Base-by-base conservation (phyloP, 2,329 filamentous ascomycete genomes). In the Aureobasidium sp. region DNA sequence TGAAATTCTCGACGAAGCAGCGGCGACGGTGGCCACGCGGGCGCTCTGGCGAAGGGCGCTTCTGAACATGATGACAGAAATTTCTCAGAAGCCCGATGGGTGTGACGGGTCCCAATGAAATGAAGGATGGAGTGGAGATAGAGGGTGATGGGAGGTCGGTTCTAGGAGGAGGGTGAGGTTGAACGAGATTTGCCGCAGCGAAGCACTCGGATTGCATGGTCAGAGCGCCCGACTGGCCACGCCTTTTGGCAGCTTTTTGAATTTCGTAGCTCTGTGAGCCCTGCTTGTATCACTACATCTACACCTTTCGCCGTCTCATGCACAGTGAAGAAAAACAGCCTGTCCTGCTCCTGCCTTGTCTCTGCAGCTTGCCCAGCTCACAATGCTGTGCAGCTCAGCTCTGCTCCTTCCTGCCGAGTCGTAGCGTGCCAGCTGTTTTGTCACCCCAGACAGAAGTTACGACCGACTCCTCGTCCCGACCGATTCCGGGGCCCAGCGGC, bases 31-130 rank as follows among this genome's bases (percentile, higher is more conserved):
- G 82, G 93, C 90, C 81, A 90, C 89, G 84, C 92, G 91, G 84
- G 89, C 89, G 80, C 91, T 95, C 85, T 96, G 91, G 84, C 92
- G 87, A 82, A 97, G 86, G 84, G 93, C 92, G 87, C 90, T 96
- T 83, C 93, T 91, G 86, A 97, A 96, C 93, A 97, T 97, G 82
- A 79, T 84, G 78, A 62, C 51, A 48, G 57, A 60, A 60, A 60
- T 60, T 60, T 60, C 57, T 51, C 37, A 53, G 57, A 64, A 64
- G 49, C 62, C 63, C 63, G 63, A 63, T 61, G 51, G 63, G 48
- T 62, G 47, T 62, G 45, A 62, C 53, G 61, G 61, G 55, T 62
- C 63, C 63, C 63, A 58, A 48, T 58, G 57, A 63, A 56, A 55
- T 63, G 36, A 20, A 52, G 49, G 56, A 53, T 64, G 49, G 63